Conservation (phyloP, 495 filamentous ascomycete species). For the Daldinia childiae region DNA sequence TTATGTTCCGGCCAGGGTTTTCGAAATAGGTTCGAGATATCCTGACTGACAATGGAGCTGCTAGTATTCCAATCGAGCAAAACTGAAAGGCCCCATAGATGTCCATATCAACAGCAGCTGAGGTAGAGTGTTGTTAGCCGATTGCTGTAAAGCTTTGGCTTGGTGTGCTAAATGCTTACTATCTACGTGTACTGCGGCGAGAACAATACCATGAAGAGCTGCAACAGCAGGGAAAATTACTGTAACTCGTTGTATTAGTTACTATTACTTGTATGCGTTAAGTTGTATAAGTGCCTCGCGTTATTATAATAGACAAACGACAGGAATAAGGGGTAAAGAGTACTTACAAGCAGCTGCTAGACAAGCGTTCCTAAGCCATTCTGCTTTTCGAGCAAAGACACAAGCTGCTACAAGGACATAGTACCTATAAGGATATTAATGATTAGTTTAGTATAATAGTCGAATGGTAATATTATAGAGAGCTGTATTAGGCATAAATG, state of each 20-base stretch:
- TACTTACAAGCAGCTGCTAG: slow-evolving; percentile 62
- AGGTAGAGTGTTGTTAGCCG: slow-evolving; percentile 18
- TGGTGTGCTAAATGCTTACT: slow-evolving; percentile 50
- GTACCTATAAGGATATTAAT: slow-evolving; percentile 53
- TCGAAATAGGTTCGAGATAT: slow-evolving; percentile 68
- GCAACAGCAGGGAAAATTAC: slow-evolving; percentile 68
- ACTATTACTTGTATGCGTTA: not conserved
- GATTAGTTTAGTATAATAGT: slow-evolving; percentile 4
- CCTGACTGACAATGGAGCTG: slow-evolving; percentile 65
- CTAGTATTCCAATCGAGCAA: slow-evolving; percentile 68
- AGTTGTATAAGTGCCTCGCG: not conserved
- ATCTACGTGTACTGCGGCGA: slow-evolving; percentile 61
- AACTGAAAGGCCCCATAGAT: slow-evolving; percentile 70
- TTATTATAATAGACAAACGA: not conserved
- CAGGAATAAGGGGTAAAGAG: not conserved
- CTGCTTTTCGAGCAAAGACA: slow-evolving; percentile 63
- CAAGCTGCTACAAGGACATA: slow-evolving; percentile 68
- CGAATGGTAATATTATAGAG: not conserved
- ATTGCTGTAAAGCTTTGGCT: not conserved
- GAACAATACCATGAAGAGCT: slow-evolving; percentile 66
- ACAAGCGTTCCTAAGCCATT: slow-evolving; percentile 67
- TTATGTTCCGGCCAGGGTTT: slow-evolving; percentile 66
- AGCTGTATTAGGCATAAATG: not conserved
- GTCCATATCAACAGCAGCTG: slow-evolving; percentile 71
- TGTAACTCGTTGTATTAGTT: slow-evolving; percentile 12